These are phyloP conservation scores for Psilocybe tampanensis DNA, from an alignment of 768 basidiomycete genomes.

Conservation along the genomic window DNA sequence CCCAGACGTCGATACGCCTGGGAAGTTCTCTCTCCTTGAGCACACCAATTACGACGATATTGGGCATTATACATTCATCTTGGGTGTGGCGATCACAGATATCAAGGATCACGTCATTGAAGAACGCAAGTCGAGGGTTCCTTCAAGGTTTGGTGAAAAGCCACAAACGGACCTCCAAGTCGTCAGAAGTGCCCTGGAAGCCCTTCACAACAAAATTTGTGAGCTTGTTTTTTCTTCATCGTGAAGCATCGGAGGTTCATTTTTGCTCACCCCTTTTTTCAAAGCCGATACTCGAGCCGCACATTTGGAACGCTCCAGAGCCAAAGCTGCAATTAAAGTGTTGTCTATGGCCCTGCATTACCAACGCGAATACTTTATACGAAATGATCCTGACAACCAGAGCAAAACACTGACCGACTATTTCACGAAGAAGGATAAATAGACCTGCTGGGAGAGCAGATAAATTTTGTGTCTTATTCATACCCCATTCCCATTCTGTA, in stretches of 20 bases:
- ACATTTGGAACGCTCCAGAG: constrained; percentile 74
- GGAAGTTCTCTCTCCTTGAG: constrained; percentile 55
- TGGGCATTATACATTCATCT: constrained; percentile 53
- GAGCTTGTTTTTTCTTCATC: constrained; percentile 23
- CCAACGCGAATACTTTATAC: constrained; percentile 43
- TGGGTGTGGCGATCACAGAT: constrained; percentile 61
- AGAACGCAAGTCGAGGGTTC: constrained; percentile 35
- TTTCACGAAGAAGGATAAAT: constrained; percentile 24
- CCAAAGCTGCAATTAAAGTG: constrained; percentile 69
- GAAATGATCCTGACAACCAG: constrained; percentile 14
- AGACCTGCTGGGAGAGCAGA: background rate
- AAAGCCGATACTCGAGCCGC: constrained; percentile 75
- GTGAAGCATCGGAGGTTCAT: background rate
- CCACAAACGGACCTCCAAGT: constrained; percentile 47
- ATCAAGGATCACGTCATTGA: constrained; percentile 56
- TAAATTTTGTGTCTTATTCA: background rate
- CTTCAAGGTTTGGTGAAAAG: constrained; percentile 27
- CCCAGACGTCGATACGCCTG: constrained; percentile 34
- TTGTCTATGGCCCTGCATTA: constrained; percentile 65
- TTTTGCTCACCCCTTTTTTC: background rate
- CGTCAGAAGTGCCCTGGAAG: constrained; percentile 50
- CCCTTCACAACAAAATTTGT: constrained; percentile 66
- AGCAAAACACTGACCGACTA: constrained; percentile 24
- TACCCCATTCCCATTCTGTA: background rate
- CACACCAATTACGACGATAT: constrained; percentile 67